Conservation (phyloP, 2,329 filamentous ascomycete genomes). For the Microdochium paspali region DNA sequence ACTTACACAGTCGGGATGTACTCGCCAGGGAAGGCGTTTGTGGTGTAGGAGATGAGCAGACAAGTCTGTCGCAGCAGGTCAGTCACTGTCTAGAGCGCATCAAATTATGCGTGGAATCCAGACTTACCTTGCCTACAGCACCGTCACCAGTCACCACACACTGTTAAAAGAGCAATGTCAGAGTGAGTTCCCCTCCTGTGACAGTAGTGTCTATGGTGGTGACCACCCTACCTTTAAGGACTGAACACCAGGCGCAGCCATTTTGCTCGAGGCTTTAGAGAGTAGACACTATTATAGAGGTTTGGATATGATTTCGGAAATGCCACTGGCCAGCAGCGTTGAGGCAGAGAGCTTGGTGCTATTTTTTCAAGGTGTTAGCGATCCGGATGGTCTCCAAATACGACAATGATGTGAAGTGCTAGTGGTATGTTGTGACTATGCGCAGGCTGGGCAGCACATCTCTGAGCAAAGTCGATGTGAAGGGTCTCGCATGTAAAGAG, state of each 20-base stretch:
- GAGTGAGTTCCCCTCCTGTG: too few species aligned
- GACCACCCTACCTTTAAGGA: constrained; percentile 67
- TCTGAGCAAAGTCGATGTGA: too few species aligned
- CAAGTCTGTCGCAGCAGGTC: constrained; percentile 61
- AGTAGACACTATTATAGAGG: not conserved
- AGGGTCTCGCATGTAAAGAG: too few species aligned
- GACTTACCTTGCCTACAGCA: constrained; percentile 90
- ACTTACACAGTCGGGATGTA: constrained; percentile 97
- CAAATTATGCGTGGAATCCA: constrained; percentile 1
- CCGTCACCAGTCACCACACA: constrained; percentile 98
- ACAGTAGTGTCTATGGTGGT: constrained; percentile 1
- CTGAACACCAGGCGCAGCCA: constrained; percentile 78
- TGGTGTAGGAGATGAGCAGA: constrained; percentile 97
- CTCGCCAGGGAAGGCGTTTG: constrained; percentile 98
- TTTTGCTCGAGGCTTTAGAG: constrained; percentile 36
- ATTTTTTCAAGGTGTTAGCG: not conserved
- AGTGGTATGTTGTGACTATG: too few species aligned
- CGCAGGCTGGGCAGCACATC: too few species aligned
- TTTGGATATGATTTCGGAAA: constrained; percentile 1
- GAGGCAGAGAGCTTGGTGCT: constrained; percentile 2
- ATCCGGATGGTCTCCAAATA: not conserved
- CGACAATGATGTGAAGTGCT: too few species aligned
- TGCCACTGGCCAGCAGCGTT: constrained; percentile 3
- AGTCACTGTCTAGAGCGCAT: constrained; percentile 10
- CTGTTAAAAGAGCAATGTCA: too few species aligned